Percentiles rank a stretch among this genome's conserved stretches.
Evolutionary conservation across 352 stramenopile species (phyloP).

Genomic region (Phytophthora melonis): DNA sequence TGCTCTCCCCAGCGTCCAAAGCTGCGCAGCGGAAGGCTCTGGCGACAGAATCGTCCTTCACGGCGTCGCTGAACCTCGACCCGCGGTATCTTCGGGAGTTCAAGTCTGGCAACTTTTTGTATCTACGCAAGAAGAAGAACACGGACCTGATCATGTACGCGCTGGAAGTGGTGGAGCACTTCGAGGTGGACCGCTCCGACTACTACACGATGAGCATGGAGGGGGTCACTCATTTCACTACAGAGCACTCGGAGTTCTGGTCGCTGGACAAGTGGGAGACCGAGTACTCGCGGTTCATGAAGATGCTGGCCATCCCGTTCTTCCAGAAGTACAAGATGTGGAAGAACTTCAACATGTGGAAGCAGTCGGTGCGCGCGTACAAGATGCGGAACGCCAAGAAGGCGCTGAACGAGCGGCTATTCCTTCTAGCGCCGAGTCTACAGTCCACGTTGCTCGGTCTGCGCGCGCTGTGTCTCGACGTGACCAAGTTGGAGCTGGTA

Average conservation of each 20-base stretch:
- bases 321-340: slow-evolving; percentile 94
- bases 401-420: slow-evolving; percentile 84
- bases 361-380: slow-evolving; percentile 80
- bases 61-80: slow-evolving; percentile 78
- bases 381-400: slow-evolving; percentile 92
- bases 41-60: slow-evolving; percentile 62
- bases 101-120: slow-evolving; percentile 84
- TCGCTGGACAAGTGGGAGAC: slow-evolving; percentile 93
- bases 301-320: slow-evolving; percentile 92
- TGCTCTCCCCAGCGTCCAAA: slow-evolving; percentile 44
- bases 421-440: slow-evolving; percentile 89
- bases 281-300: slow-evolving; percentile 92
- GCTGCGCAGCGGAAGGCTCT: slow-evolving; percentile 37
- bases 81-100: slow-evolving; percentile 81
- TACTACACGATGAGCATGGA: slow-evolving; percentile 95
- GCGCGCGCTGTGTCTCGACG: slow-evolving; percentile 75
- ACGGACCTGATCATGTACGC: slow-evolving; percentile 85
- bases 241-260: slow-evolving; percentile 91
- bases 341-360: slow-evolving; percentile 97
- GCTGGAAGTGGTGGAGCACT: slow-evolving; percentile 86
- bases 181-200: slow-evolving; percentile 80
- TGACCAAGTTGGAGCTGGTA: slow-evolving; percentile 75
- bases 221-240: slow-evolving; percentile 94
- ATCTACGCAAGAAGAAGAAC: slow-evolving; percentile 72
- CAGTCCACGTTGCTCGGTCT: slow-evolving; percentile 84